Evolutionary conservation across 164 flowering plant genomes (phyloP).

Genomic region (Kalanchoe fedtschenkoi): DNA sequence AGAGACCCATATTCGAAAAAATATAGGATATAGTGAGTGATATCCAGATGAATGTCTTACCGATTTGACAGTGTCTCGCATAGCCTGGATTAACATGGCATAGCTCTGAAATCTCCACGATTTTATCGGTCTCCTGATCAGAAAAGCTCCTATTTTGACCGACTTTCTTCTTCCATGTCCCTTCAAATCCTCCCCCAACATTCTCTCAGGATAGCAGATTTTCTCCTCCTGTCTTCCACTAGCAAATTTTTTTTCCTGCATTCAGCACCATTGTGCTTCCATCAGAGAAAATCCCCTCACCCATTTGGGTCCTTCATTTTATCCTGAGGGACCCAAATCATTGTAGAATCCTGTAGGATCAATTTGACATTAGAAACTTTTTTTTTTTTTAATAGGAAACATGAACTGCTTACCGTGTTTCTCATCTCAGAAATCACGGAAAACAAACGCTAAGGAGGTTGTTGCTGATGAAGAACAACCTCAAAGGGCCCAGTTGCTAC

Average conservation of each 20-base stretch:
- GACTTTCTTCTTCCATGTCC: background rate
- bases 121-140: background rate
- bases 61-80: background rate
- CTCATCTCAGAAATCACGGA: background rate
- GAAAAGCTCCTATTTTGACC: background rate
- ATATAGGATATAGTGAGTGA: background rate
- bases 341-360: background rate
- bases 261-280: background rate
- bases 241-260: background rate
- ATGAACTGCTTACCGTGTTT: conserved; percentile 7
- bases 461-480: background rate
- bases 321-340: conserved; percentile 1
- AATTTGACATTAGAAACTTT: background rate
- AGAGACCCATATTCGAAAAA: background rate
- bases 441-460: background rate
- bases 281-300: background rate
- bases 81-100: conserved; percentile 1
- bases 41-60: background rate
- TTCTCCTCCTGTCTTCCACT: background rate
- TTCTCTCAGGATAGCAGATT: too few species aligned
- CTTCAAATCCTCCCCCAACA: background rate
- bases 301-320: conserved; percentile 6
- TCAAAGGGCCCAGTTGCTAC: background rate
- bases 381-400: background rate
- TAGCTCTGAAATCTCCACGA: conserved; percentile 1